A percentile compares a stretch with the other conserved stretches of the same genome.
These are phyloP conservation scores for Botrytis sinoallii DNA, from an alignment of 2,329 filamentous ascomycete genomes.

Conservation along the genomic window DNA sequence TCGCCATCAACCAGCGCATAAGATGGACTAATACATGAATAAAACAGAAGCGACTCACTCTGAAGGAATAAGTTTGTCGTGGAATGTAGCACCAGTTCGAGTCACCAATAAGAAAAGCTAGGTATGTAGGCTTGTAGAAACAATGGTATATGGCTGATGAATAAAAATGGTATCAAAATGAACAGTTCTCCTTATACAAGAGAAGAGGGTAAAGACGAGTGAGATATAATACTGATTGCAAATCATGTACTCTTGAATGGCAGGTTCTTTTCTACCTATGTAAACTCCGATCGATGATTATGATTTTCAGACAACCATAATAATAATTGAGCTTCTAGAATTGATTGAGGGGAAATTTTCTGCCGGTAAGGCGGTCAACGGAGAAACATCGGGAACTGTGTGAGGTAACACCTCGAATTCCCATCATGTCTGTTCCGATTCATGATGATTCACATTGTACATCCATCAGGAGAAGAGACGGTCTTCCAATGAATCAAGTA, in stretches of 20 bases:
- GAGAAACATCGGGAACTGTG: not conserved
- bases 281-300: not conserved
- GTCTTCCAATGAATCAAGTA: not conserved
- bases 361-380: slow-evolving; percentile 1
- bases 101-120: not conserved
- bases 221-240: not conserved
- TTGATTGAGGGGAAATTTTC: not conserved
- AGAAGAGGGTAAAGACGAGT: not conserved
- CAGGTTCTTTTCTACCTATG: not conserved
- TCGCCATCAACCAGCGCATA: not conserved
- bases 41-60: not conserved
- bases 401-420: not conserved
- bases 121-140: not conserved
- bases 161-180: not conserved
- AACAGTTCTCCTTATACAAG: not conserved
- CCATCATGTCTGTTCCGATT: not conserved
- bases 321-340: not conserved
- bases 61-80: not conserved
- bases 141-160: not conserved
- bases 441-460: not conserved
- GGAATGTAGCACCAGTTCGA: not conserved
- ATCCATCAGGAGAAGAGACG: not conserved
- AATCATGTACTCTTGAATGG: not conserved
- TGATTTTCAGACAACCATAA: not conserved
- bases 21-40: not conserved